Evolutionary conservation across 2,329 filamentous ascomycete species (phyloP).

Genomic region (Coniochaeta sp.): DNA sequence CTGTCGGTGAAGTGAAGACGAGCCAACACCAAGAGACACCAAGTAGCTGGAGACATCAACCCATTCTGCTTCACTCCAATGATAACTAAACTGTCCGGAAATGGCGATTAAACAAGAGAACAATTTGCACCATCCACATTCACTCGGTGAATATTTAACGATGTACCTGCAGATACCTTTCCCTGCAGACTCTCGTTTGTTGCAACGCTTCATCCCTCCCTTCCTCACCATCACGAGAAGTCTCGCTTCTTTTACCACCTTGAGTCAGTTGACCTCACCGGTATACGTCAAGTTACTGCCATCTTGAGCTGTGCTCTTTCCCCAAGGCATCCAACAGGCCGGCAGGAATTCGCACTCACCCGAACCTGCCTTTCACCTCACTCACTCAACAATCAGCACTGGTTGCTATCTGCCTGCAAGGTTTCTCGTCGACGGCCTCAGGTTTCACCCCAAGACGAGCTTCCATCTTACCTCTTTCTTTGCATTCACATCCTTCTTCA

Average conservation of each 20-base stretch:
- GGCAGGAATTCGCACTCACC: not conserved
- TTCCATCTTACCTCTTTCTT: not conserved
- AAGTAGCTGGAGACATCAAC: not conserved
- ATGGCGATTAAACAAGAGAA: not conserved
- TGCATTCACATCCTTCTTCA: not conserved
- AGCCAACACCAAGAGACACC: not conserved
- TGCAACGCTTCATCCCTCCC: not conserved
- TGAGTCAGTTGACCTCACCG: not conserved
- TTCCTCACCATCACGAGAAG: not conserved
- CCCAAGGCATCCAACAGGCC: not conserved
- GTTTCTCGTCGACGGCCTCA: not conserved
- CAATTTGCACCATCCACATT: not conserved
- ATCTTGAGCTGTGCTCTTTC: not conserved
- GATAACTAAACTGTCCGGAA: not conserved
- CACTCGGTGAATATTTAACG: not conserved
- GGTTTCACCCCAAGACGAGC: not conserved
- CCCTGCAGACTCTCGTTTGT: not conserved
- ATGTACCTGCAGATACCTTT: not conserved
- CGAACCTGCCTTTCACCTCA: not conserved
- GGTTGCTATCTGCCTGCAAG: not conserved
- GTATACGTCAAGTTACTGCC: not conserved
- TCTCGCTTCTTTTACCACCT: not conserved
- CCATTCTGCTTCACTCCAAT: not conserved
- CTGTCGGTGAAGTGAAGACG: not conserved
- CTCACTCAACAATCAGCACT: not conserved